Evolutionary conservation across 2,329 filamentous ascomycete genomes (phyloP), one percentile per base, ranked within the genome.

Genomic region (Penicillium sclerotigenum): DNA sequence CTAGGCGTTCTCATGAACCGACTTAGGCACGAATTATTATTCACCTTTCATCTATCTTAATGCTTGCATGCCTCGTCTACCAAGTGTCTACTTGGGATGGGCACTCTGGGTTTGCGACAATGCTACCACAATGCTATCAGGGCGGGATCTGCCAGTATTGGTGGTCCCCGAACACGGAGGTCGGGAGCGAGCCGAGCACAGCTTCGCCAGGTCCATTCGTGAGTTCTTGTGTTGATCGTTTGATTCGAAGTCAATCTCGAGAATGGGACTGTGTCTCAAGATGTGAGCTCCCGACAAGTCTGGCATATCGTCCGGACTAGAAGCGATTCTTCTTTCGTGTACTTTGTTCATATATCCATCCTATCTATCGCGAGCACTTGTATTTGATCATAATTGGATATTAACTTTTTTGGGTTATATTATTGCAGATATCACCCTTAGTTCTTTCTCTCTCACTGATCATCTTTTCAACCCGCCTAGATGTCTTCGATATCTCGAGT

Each of bases 281-380:
- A 40, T 11, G 20, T 18, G 29, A n/a, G 16, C 34, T 33, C 41
- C 31, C 34, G 38, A 50, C 24, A 16, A 13, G 10, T 20, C 20
- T 26, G 42, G 34, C 50, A 37, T 22, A 26, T 52, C 53, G 40
- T 49, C 40, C 47, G 40, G 47, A 46, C 47, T 55, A 55, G 53
- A 52, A 51, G 53, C 53, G 53, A 46, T 40, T 46, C 34, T 28
- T 37, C 22, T 33, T 33, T 41, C 51, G 26, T 41, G 36, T 55
- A 45, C 34, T 55, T 55, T 52, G 47, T 55, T 26, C 34, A 55
- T 52, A 55, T 55, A 55, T 55, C 28, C 43, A 33, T 20, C 26
- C 3, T 52, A 52, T 46, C 22, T 40, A 28, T 18, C 28, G 37
- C 43, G 26, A 47, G n/a, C 7, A 16, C 31, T 20, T 55, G 47